Base-by-base conservation (phyloP, 768 basidiomycete species). In the Strobilomyces dryophilus region DNA sequence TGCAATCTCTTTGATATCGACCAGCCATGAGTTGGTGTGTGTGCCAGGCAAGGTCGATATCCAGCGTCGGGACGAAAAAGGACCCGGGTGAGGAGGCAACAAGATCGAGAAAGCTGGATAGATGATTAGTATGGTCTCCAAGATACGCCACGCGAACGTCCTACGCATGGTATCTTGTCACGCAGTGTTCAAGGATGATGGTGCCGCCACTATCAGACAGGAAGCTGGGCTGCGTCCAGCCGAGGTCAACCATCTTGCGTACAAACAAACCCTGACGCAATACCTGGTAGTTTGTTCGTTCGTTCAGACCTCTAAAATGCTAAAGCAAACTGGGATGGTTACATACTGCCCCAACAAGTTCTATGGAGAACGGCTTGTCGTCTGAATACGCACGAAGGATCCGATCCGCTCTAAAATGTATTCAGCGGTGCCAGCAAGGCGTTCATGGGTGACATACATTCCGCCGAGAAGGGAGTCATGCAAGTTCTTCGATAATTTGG, bases 11-110 rank as follows among this genome's bases (percentile, higher is more conserved):
- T 7, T 69, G 63, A 61, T 87, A 86, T 35, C 64, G 61, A 0
- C 29, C 42, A 0, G 69, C 72, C 56, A 73, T 67, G 4, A 87
- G 72, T 56, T 86, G 84, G 56, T 88, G 84, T 0, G 84, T 83
- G 57, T 89, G 87, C 84, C 45, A 46, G 18, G 32, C 45, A 35
- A 46, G 45, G 32, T 46, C 45, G 18, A 46, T 46, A 20, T 46
- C 45, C 12, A 35, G 32, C 31, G 45, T 35, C 14, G 45, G 45
- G 12, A 34, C 45, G 5, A 34, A 35, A 14, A 46, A 46, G 7
- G 32, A 46, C 32, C 45, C 45, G 4, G 45, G 45, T 14, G 45
- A 46, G 10, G 5, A 3, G 11, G 32, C 31, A 3, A 32, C 32
- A 3, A 45, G 45, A n/a, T 34, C 9, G 3, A 45, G 32, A 17